These are phyloP conservation scores for Elsinoe arachidis DNA, from an alignment of 2,329 filamentous ascomycete species.

Conservation along the genomic window DNA sequence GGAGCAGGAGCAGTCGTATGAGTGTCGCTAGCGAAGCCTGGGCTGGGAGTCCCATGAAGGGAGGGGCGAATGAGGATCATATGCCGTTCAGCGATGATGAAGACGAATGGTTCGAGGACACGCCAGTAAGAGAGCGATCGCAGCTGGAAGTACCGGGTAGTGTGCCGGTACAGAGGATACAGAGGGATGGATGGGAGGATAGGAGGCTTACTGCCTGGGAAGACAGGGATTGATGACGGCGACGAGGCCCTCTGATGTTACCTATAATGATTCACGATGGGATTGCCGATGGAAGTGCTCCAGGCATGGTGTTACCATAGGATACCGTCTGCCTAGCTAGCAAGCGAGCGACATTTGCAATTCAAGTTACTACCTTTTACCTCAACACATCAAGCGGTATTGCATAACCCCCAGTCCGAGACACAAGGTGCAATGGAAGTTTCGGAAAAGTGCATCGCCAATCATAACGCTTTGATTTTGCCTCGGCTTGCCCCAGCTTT, in stretches of 20 bases:
- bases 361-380: not conserved
- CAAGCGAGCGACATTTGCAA: not conserved
- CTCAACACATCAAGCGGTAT: not conserved
- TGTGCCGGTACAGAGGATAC: slow-evolving; percentile 27
- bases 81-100: slow-evolving; percentile 19
- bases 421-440: too few relatives aligned
- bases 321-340: not conserved
- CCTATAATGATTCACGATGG: not conserved
- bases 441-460: too few relatives aligned
- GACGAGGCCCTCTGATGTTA: not conserved
- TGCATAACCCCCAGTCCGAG: too few relatives aligned
- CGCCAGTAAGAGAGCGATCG: slow-evolving; percentile 20
- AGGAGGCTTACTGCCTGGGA: slow-evolving; percentile 25
- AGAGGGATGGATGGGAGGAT: slow-evolving; percentile 22
- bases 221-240: slow-evolving; percentile 5
- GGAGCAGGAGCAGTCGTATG: slow-evolving; percentile 19
- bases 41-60: slow-evolving; percentile 16
- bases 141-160: slow-evolving; percentile 25
- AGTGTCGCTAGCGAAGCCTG: slow-evolving; percentile 15
- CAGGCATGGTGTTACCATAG: not conserved
- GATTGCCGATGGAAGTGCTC: not conserved
- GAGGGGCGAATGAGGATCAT: slow-evolving; percentile 18
- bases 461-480: not conserved
- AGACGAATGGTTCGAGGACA: slow-evolving; percentile 23
- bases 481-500: slow-evolving; percentile 2